phyloP scores from a whole-genome alignment of 2,329 filamentous ascomycete species.

The Penicillium expansum region DNA sequence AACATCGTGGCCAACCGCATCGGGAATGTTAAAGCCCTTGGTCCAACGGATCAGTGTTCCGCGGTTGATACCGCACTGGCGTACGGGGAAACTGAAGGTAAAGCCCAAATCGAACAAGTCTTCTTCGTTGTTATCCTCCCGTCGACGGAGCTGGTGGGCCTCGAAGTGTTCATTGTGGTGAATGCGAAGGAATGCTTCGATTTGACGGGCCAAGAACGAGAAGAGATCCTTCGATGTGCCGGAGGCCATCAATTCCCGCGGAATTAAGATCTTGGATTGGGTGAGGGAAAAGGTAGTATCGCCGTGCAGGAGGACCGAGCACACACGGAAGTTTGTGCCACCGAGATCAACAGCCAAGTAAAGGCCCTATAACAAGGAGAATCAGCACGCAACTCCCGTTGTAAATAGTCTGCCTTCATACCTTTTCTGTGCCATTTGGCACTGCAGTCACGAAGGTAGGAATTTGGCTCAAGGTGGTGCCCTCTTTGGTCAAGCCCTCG shows the following conservation, averaged over 20 bases:
- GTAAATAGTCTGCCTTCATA: constrained; percentile 39
- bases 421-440: constrained; percentile 97
- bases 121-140: constrained; percentile 64
- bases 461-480: constrained; percentile 86
- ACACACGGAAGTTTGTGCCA: constrained; percentile 97
- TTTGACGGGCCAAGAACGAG: constrained; percentile 86
- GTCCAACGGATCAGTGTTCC: constrained; percentile 95
- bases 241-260: constrained; percentile 83
- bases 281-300: constrained; percentile 93
- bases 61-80: constrained; percentile 93
- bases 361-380: constrained; percentile 61
- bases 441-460: constrained; percentile 95
- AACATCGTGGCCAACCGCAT: constrained; percentile 90
- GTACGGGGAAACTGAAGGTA: constrained; percentile 95
- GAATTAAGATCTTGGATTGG: constrained; percentile 88
- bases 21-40: constrained; percentile 96
- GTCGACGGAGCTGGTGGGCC: constrained; percentile 63
- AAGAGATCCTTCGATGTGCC: constrained; percentile 86
- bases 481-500: constrained; percentile 75
- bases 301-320: constrained; percentile 88
- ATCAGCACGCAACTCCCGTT: constrained; percentile 15
- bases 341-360: constrained; percentile 98
- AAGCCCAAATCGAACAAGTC: constrained; percentile 93
- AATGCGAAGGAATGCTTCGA: constrained; percentile 79
- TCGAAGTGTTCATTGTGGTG: constrained; percentile 88